Base-by-base conservation (phyloP, 768 basidiomycete species). In the Crucibulum laeve region DNA sequence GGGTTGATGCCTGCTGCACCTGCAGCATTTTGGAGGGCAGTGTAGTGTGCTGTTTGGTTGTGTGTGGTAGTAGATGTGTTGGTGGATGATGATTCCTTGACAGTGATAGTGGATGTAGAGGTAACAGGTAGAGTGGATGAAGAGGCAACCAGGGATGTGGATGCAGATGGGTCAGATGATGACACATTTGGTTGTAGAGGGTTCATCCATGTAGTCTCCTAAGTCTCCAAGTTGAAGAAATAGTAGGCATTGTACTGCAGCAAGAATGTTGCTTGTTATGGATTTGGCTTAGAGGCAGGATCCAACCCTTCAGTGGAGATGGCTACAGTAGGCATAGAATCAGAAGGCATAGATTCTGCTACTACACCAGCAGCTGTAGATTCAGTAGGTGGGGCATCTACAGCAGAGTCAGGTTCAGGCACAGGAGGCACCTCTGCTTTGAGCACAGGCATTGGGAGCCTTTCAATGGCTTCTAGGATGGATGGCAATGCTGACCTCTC, bases 171-270 rank as follows among this genome's bases (percentile, higher is more conserved):
- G 7, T 10, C 17, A 26, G 21, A 23, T 11, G 18, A 15, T 1
- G 61, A 43, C n/a, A 52, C 52, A 34, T 54, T 38, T 14, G 63
- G 63, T 34, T 77, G 67, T 30, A 92, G 69, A 7, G 89, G 89
- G 55, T 91, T 91, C 23, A 68, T 66, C 90, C 90, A 91, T 2
- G 89, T 91, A 13, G 89, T 91, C 65, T 91, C 80, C 42, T 82
- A 70, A 0, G 89, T 90, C 47, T 65, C 60, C 7, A 78, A 45
- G 62, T 91, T 92, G 73, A 74, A 87, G 69, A 91, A 92, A 61
- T 92, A 92, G 65, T 92, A 92, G 7, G 86, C 73, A 60, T 77
- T 85, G 67, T 87, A 79, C 48, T 82, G 71, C 1, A 87, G 78
- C 1, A 88, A 82, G 65, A 74, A 91, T 22, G 91, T 74, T 26